A percentile compares a stretch with the other conserved stretches of the same genome.
phyloP scores from a whole-genome alignment of 371 early-diverging fungal species.

The Batrachochytrium dendrobatidis region DNA sequence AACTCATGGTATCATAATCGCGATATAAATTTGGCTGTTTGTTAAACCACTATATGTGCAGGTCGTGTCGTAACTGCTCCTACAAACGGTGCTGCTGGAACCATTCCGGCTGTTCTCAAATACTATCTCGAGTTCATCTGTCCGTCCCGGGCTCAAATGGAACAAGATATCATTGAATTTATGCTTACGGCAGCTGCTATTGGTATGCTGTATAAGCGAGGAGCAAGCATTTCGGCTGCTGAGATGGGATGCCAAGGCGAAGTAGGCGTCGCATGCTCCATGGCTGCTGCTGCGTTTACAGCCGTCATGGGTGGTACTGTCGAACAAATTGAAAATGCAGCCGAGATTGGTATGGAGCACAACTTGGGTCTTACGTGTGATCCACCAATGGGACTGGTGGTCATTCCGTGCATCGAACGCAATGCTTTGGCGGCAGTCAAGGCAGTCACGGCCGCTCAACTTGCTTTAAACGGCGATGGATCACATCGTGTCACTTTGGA shows the following conservation, averaged over 20 bases:
- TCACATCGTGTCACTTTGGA: conserved; percentile 82
- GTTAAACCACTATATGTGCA: too few relatives aligned
- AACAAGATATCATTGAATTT: conserved; percentile 85
- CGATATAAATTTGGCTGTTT: too few relatives aligned
- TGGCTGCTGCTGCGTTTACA: conserved; percentile 91
- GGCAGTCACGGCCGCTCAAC: conserved; percentile 89
- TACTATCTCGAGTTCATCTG: conserved; percentile 91
- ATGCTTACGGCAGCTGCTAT: conserved; percentile 86
- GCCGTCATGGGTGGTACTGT: conserved; percentile 92
- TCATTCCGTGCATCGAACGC: conserved; percentile 95
- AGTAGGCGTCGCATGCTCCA: conserved; percentile 89
- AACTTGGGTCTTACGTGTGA: conserved; percentile 92
- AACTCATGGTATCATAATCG: too few relatives aligned
- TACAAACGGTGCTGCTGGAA: conserved; percentile 89
- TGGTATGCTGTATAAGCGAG: conserved; percentile 94
- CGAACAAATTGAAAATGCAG: conserved; percentile 88
- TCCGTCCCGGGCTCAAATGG: conserved; percentile 55
- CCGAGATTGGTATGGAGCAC: conserved; percentile 94
- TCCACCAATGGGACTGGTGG: conserved; percentile 86
- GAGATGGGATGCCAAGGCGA: conserved; percentile 95
- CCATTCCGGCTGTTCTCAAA: conserved; percentile 89
- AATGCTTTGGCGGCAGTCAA: conserved; percentile 93
- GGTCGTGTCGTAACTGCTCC: conserved; percentile 88
- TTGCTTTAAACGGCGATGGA: conserved; percentile 89
- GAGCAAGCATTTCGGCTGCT: conserved; percentile 89